Conservation (phyloP, 2,329 filamentous ascomycete species). For the Monosporascus sp. region DNA sequence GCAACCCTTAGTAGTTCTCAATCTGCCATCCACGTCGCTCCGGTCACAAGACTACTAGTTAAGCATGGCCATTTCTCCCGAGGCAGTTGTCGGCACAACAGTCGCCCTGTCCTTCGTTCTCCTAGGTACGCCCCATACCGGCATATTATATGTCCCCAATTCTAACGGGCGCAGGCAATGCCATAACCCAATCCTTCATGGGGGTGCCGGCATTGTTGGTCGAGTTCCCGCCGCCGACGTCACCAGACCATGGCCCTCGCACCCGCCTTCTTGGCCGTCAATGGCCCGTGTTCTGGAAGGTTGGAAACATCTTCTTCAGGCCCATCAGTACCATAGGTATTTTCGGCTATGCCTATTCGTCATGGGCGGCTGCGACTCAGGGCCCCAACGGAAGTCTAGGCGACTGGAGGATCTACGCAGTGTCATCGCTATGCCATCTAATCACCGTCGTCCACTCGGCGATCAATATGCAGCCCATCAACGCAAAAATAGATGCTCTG, state of each 20-base stretch:
- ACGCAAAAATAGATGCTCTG: constrained; percentile 41
- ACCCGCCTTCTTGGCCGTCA: constrained; percentile 41
- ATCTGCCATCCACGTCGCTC: too few species aligned
- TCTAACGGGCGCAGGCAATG: constrained; percentile 35
- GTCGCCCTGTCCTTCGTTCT: constrained; percentile 45
- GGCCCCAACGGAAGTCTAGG: constrained; percentile 17
- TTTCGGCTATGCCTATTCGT: constrained; percentile 41
- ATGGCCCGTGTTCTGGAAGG: constrained; percentile 46
- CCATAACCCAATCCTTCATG: constrained; percentile 49
- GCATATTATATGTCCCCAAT: not conserved
- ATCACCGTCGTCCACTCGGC: constrained; percentile 44
- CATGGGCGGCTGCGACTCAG: constrained; percentile 26
- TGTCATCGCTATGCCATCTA: constrained; percentile 39
- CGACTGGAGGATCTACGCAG: constrained; percentile 41
- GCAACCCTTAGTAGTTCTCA: too few species aligned
- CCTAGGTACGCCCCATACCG: constrained; percentile 29
- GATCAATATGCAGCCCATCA: constrained; percentile 46
- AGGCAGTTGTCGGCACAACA: constrained; percentile 38
- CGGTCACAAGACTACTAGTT: too few species aligned
- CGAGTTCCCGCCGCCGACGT: constrained; percentile 37
- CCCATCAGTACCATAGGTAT: constrained; percentile 45
- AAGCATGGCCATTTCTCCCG: constrained; percentile 12
- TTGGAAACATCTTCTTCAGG: constrained; percentile 46
- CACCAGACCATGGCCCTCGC: constrained; percentile 35
- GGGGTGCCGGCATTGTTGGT: constrained; percentile 43